These are phyloP conservation scores for Leccinum sublutescens DNA, from an alignment of 768 basidiomycete genomes.

Conservation along the genomic window DNA sequence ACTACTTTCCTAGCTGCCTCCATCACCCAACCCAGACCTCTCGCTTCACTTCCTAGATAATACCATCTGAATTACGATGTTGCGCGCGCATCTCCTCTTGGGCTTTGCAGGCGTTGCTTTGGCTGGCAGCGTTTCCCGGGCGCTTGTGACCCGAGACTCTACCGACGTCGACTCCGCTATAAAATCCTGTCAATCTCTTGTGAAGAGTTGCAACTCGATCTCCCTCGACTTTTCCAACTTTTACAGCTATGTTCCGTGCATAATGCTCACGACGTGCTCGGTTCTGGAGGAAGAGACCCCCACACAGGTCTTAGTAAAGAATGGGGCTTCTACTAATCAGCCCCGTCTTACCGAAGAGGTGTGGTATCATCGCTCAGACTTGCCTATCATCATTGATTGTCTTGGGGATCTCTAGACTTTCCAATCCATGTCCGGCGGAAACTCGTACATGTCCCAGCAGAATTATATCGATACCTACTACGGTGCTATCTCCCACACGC, in stretches of 20 bases:
- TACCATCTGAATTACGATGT: neutral
- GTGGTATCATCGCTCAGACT: neutral
- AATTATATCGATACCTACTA: conserved; percentile 26
- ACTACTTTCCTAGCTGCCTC: neutral
- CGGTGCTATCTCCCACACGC: conserved; percentile 17
- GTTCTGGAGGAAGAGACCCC: conserved; percentile 2
- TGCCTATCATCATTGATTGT: neutral
- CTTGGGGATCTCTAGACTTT: conserved; percentile 12
- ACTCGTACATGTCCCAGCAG: conserved; percentile 19
- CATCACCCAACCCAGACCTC: neutral
- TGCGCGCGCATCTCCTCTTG: neutral
- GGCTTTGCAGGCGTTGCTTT: conserved; percentile 4
- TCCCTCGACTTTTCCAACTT: conserved; percentile 17
- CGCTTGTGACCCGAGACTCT: conserved; percentile 13
- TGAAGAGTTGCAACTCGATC: conserved; percentile 20
- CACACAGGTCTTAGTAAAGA: conserved; percentile 2
- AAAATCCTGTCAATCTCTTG: conserved; percentile 15
- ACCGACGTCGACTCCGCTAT: neutral
- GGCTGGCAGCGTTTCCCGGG: neutral
- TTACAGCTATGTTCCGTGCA: conserved; percentile 18
- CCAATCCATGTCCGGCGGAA: conserved; percentile 19
- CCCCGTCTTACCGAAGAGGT: conserved; percentile 18
- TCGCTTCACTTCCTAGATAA: neutral
- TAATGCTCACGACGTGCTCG: conserved; percentile 20
- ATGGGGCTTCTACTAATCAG: conserved; percentile 16